Percentiles rank a stretch among this genome's conserved stretches.
These are phyloP conservation scores for Clavariopsis aquatica DNA, from an alignment of 495 filamentous ascomycete species.

Conservation along the genomic window DNA sequence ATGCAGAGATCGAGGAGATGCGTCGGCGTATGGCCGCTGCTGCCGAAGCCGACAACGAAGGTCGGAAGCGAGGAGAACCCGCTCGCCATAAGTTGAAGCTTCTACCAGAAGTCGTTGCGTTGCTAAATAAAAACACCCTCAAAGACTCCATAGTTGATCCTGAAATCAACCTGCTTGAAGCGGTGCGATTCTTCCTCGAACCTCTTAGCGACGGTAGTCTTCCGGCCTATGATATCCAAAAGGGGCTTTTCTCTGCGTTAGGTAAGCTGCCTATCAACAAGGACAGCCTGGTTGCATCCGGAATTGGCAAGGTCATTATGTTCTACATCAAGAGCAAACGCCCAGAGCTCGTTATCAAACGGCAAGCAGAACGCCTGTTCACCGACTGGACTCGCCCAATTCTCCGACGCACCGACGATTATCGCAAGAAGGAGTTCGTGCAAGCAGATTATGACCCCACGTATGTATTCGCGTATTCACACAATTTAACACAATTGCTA, in stretches of 20 bases:
- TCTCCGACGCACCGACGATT: constrained; percentile 87
- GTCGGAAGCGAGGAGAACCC: constrained; percentile 71
- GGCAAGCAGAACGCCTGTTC: constrained; percentile 82
- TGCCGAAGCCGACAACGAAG: constrained; percentile 79
- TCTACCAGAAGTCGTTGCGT: constrained; percentile 83
- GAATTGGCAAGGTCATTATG: constrained; percentile 91
- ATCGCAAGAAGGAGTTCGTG: constrained; percentile 70
- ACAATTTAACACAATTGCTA: constrained; percentile 25
- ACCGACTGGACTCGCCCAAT: constrained; percentile 98
- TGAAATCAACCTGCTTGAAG: constrained; percentile 90
- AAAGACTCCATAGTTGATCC: constrained; percentile 83
- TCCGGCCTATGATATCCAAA: constrained; percentile 95
- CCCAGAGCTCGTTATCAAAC: constrained; percentile 83
- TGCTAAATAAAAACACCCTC: constrained; percentile 85
- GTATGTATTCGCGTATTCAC: constrained; percentile 44
- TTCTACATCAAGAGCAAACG: constrained; percentile 96
- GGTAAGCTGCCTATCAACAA: constrained; percentile 82
- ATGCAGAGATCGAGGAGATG: constrained; percentile 84
- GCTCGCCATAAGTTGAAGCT: constrained; percentile 93
- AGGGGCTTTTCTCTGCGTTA: constrained; percentile 82
- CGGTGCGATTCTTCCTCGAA: constrained; percentile 95
- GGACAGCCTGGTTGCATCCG: constrained; percentile 82
- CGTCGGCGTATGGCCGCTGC: constrained; percentile 90
- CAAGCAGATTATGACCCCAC: constrained; percentile 59
- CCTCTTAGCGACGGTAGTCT: constrained; percentile 89